phyloP scores from a whole-genome alignment of 2,329 filamentous ascomycete genomes.

The Pseudopyricularia cyperi region DNA sequence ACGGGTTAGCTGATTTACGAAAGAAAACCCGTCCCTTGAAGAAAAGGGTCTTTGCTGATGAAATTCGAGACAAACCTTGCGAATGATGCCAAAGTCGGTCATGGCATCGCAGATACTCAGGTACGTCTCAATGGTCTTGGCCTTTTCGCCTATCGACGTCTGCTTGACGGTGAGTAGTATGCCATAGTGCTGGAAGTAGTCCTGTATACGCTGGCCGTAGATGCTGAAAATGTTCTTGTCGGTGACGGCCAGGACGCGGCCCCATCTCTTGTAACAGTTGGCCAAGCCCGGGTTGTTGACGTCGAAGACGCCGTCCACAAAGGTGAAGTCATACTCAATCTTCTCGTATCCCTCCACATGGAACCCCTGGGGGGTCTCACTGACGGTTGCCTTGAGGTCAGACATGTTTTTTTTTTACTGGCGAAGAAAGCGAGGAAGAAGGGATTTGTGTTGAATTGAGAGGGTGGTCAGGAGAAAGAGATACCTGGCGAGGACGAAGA shows the following conservation, averaged over 20 bases:
- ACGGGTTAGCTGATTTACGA: neutral
- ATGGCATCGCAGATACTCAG: conserved; percentile 60
- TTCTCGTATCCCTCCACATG: conserved; percentile 63
- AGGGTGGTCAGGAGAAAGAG: neutral
- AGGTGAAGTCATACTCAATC: conserved; percentile 64
- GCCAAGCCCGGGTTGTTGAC: conserved; percentile 46
- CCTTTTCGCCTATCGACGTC: conserved; percentile 64
- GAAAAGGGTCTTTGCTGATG: conserved; percentile 3
- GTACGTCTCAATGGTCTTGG: conserved; percentile 59
- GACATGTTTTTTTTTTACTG: conserved; percentile 43
- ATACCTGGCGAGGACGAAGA: neutral
- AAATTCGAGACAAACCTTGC: conserved; percentile 30
- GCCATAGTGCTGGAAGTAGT: conserved; percentile 53
- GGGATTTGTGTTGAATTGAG: neutral
- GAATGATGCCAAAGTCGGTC: conserved; percentile 58
- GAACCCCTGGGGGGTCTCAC: conserved; percentile 50
- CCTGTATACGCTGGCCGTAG: conserved; percentile 52
- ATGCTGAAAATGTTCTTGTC: conserved; percentile 59
- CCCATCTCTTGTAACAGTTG: conserved; percentile 51
- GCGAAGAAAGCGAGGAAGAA: neutral
- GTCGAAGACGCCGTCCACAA: conserved; percentile 58
- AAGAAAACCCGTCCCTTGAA: neutral
- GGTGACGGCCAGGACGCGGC: conserved; percentile 53
- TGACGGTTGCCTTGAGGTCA: conserved; percentile 40
- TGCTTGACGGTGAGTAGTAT: conserved; percentile 53